Conservation (phyloP, 2,329 filamentous ascomycete genomes). For the Tolypocladium tundrense region DNA sequence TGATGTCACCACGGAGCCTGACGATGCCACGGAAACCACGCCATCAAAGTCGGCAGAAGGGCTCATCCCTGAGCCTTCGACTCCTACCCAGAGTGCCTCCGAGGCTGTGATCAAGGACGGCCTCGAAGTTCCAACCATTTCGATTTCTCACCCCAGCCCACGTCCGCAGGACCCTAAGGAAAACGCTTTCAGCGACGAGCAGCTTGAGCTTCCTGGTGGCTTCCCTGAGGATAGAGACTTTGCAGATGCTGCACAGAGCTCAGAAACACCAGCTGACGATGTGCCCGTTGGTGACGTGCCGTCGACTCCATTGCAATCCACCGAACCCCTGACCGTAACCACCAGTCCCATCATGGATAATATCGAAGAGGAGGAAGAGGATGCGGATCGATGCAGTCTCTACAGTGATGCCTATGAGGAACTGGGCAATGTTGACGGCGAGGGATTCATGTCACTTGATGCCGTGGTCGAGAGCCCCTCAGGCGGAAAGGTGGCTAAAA, state of each 20-base stretch:
- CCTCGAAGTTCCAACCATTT: conserved; percentile 29
- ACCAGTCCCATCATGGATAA: conserved; percentile 19
- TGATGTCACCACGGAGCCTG: conserved; percentile 5
- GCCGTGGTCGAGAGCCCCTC: conserved; percentile 56
- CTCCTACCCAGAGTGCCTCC: background rate
- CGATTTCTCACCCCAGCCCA: conserved; percentile 34
- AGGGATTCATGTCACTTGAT: conserved; percentile 63
- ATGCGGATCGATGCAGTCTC: conserved; percentile 42
- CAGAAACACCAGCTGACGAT: conserved; percentile 2
- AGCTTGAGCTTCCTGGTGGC: conserved; percentile 42
- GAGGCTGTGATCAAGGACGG: background rate
- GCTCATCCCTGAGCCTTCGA: background rate
- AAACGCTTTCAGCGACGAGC: background rate
- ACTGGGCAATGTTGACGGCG: conserved; percentile 51
- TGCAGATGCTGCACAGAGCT: background rate
- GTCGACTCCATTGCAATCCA: conserved; percentile 7
- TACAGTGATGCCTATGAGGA: conserved; percentile 75
- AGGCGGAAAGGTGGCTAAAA: conserved; percentile 13
- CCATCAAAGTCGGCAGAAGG: background rate
- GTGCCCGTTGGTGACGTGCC: background rate
- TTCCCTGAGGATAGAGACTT: conserved; percentile 37
- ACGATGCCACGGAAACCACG: conserved; percentile 1
- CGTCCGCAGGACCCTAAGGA: conserved; percentile 8
- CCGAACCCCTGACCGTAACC: conserved; percentile 7
- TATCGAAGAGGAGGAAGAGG: conserved; percentile 30